These are phyloP conservation scores for Coemansia sp. DNA, from an alignment of 192 early-diverging fungal genomes.

Conservation along the genomic window DNA sequence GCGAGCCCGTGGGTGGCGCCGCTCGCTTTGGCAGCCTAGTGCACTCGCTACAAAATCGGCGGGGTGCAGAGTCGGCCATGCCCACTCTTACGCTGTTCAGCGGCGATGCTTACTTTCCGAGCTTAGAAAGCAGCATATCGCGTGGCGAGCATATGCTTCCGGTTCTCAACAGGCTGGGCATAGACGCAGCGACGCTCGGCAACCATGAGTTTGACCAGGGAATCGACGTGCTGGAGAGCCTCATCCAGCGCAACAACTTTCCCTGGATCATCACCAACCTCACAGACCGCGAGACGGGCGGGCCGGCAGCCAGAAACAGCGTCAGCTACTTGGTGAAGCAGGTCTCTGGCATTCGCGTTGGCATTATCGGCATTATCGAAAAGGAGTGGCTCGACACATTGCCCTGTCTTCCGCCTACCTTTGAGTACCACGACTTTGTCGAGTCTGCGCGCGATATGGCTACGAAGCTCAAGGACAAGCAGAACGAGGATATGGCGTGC, in stretches of 20 bases:
- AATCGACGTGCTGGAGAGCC: slow-evolving; percentile 53
- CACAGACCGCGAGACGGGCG: slow-evolving; percentile 41
- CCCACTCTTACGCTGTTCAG: slow-evolving; percentile 63
- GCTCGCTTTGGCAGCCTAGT: slow-evolving; percentile 61
- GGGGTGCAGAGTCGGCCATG: background rate
- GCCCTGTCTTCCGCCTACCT: slow-evolving; percentile 60
- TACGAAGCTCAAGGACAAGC: slow-evolving; percentile 21
- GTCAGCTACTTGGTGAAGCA: slow-evolving; percentile 56
- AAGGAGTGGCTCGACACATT: slow-evolving; percentile 74
- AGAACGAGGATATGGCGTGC: slow-evolving; percentile 48
- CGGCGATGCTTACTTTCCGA: slow-evolving; percentile 71
- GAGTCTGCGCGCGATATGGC: slow-evolving; percentile 49
- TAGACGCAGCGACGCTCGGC: slow-evolving; percentile 65
- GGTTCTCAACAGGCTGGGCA: slow-evolving; percentile 60
- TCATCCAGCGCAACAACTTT: slow-evolving; percentile 62
- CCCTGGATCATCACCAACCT: slow-evolving; percentile 77
- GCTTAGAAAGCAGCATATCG: slow-evolving; percentile 68
- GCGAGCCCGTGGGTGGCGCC: slow-evolving; percentile 67
- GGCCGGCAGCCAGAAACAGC: slow-evolving; percentile 32
- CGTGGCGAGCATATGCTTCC: slow-evolving; percentile 67
- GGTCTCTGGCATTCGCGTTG: slow-evolving; percentile 58
- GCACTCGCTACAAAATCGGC: slow-evolving; percentile 28
- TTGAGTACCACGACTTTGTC: slow-evolving; percentile 65
- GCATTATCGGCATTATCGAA: slow-evolving; percentile 72
- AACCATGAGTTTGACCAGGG: slow-evolving; percentile 84